Evolutionary conservation across 345 rosid genomes (phyloP).

Genomic region (Camelina neglecta): DNA sequence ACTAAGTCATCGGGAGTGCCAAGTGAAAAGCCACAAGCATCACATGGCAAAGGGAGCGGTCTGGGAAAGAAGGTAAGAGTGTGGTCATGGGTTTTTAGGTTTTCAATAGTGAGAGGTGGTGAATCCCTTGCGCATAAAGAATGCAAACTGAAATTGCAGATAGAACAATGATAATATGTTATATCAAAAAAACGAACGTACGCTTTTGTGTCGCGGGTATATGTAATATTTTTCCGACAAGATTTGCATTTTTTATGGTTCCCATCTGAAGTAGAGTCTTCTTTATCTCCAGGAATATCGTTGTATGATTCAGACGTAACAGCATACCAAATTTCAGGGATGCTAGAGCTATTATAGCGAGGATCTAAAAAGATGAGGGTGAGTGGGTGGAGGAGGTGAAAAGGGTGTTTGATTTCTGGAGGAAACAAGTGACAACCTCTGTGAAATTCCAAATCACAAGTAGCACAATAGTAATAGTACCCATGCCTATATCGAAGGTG

Average conservation of each 20-base stretch:
- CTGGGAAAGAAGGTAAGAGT: constrained; percentile 18
- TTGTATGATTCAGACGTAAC: too few relatives aligned
- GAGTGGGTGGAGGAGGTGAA: background rate
- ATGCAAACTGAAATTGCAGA: background rate
- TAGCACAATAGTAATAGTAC: background rate
- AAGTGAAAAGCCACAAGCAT: constrained; percentile 16
- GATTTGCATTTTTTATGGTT: background rate
- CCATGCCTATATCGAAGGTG: background rate
- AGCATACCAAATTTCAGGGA: background rate
- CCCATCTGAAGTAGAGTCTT: background rate
- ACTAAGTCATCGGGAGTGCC: fast-evolving
- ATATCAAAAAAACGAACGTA: background rate
- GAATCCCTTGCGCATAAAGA: too few relatives aligned
- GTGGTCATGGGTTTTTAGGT: constrained; percentile 1
- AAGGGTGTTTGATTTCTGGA: background rate
- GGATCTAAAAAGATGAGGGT: background rate
- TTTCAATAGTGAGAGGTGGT: background rate
- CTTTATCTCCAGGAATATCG: too few relatives aligned
- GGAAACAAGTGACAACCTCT: background rate
- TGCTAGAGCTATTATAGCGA: background rate
- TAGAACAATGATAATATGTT: background rate
- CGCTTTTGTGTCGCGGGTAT: too few relatives aligned
- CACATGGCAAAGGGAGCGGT: background rate
- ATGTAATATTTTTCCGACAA: background rate
- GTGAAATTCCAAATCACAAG: background rate